Percentiles rank a stretch among this genome's conserved stretches.
These are phyloP conservation scores for Usnea hakonensis DNA, from an alignment of 495 filamentous ascomycete species.

Conservation along the genomic window DNA sequence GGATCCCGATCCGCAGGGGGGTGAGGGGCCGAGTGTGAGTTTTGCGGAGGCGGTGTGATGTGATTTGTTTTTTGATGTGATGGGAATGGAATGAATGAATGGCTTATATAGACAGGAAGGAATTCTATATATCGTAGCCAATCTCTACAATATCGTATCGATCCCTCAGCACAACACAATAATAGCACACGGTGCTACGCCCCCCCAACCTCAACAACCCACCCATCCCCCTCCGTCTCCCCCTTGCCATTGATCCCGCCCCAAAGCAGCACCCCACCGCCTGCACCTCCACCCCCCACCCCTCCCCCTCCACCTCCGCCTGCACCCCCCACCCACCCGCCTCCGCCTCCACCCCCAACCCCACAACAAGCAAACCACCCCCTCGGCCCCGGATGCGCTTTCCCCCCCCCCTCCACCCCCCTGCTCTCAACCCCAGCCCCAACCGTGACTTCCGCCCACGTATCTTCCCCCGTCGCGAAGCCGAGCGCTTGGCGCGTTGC, in stretches of 20 bases:
- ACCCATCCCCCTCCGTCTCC: constrained; percentile 44
- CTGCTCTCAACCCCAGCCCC: constrained; percentile 32
- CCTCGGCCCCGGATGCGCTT: constrained; percentile 46
- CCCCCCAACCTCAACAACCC: constrained; percentile 32
- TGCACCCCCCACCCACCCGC: too few relatives aligned
- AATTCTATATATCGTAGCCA: too few relatives aligned
- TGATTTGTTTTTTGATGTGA: too few relatives aligned
- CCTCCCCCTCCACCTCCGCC: too few relatives aligned
- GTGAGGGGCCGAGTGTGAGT: not conserved
- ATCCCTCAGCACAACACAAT: not conserved
- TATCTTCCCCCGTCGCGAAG: constrained; percentile 33
- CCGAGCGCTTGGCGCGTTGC: constrained; percentile 37
- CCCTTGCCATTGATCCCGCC: constrained; percentile 44
- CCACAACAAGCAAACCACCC: constrained; percentile 39
- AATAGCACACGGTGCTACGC: not conserved
- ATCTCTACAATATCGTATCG: not conserved
- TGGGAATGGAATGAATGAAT: too few relatives aligned
- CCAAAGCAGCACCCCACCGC: constrained; percentile 42
- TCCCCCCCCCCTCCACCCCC: constrained; percentile 27
- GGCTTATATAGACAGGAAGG: too few relatives aligned
- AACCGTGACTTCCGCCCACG: constrained; percentile 44
- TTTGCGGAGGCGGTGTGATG: not conserved
- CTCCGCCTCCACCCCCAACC: too few relatives aligned
- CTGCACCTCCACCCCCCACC: constrained; percentile 30
- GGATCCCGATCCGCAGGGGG: too few relatives aligned